Conservation (phyloP, 192 early-diverging fungal species). For the Chytriomyces sp. region DNA sequence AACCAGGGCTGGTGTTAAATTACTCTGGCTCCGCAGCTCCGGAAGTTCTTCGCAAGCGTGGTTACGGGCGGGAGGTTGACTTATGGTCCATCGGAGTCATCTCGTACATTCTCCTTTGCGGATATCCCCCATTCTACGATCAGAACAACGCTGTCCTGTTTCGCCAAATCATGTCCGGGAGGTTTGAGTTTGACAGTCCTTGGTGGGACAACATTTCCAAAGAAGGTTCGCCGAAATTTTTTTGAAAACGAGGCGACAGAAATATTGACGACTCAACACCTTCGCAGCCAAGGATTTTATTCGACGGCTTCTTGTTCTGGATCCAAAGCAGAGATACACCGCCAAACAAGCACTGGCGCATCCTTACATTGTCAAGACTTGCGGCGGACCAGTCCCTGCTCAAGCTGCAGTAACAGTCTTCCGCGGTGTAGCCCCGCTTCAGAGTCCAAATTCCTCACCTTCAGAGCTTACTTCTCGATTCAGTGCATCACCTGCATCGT, state of each 20-base stretch:
- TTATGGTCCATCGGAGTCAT: constrained; percentile 93
- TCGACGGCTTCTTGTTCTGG: constrained; percentile 56
- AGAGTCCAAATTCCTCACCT: neutral
- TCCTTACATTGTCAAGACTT: constrained; percentile 53
- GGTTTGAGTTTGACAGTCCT: constrained; percentile 71
- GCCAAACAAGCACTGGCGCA: constrained; percentile 53
- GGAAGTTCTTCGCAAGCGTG: constrained; percentile 69
- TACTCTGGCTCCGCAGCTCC: constrained; percentile 60
- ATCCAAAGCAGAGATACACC: constrained; percentile 55
- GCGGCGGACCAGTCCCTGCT: constrained; percentile 55
- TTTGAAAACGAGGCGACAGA: neutral
- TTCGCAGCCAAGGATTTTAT: constrained; percentile 66
- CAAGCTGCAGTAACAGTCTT: neutral
- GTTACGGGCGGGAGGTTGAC: constrained; percentile 74
- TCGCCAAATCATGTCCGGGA: constrained; percentile 59
- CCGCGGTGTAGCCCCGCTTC: neutral
- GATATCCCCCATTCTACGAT: constrained; percentile 78
- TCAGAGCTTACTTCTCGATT: no score
- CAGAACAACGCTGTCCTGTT: constrained; percentile 57
- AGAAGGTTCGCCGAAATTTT: constrained; percentile 41
- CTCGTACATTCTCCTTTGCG: constrained; percentile 80
- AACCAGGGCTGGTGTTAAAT: neutral
- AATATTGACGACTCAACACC: neutral
- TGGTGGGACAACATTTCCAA: constrained; percentile 75
- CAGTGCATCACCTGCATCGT: no score